Evolutionary conservation across 192 early-diverging fungal species (phyloP), one percentile per base, ranked within the genome.

Genomic region (Dissophora ornata): DNA sequence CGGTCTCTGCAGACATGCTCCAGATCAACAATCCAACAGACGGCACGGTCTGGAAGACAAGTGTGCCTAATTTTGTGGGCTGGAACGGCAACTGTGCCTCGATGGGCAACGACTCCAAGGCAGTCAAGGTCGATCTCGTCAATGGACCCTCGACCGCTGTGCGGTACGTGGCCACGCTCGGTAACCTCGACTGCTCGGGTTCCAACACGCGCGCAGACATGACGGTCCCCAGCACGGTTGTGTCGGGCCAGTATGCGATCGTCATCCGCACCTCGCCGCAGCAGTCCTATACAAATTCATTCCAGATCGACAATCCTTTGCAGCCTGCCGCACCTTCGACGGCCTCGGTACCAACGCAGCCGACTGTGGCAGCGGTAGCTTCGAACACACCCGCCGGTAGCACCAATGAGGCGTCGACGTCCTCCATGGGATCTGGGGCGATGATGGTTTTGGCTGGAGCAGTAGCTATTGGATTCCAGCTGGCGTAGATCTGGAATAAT

Each of bases 31-130:
- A 75, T 33, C 71, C 71, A 22, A 75, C 71, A 3, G 56, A 66
- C 18, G 71, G 71, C 24, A 75, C 71, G 3, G 41, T 29, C 49
- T 75, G 71, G 71, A 75, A 33, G 48, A 75, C 71, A 11, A 57
- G 42, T 12, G 48, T 75, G 32, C 44, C 71, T 50, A 67, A 75
- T 24, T 75, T 75, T 60, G 71, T 75, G 6, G 71, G 71, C 53
- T 75, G 71, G 71, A 61, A 36, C 10, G 63, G 71, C 30, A 75
- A 75, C 71, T 75, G 71, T 34, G 71, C 71, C n/a, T 75, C 63
- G 4, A 75, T 75, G 71, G 71, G 71, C 32, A 66, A 48, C 10
- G 63, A 75, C 19, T 46, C 71, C 57, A 75, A 61, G 32, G 19
- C 63, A 1, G 71, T 75, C 57, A 75, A 75, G 71, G 71, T 75